Conservation (phyloP, 2,329 filamentous ascomycete species). For the Ascochyta pisi region DNA sequence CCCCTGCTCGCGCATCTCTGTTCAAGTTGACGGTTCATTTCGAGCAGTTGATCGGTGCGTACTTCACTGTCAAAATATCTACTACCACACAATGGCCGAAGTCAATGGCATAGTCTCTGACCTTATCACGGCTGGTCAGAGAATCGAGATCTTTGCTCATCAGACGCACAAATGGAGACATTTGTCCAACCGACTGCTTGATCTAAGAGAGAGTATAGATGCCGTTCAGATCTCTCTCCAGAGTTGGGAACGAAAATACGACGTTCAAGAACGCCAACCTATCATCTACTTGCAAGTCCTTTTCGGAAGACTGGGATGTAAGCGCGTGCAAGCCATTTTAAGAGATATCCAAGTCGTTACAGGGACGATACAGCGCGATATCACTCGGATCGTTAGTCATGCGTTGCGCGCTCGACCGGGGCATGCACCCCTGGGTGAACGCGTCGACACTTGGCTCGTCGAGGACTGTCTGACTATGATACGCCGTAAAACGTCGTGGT, state of each 20-base stretch:
- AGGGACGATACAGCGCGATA: slow-evolving; percentile 19
- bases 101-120: slow-evolving; percentile 26
- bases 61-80: too few species aligned
- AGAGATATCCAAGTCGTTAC: slow-evolving; percentile 16
- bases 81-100: slow-evolving; percentile 15
- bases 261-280: slow-evolving; percentile 27
- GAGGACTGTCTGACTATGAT: slow-evolving; percentile 30
- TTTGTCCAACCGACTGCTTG: slow-evolving; percentile 32
- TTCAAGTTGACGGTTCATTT: too few species aligned
- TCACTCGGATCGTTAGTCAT: slow-evolving; percentile 26
- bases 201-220: slow-evolving; percentile 29
- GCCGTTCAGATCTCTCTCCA: slow-evolving; percentile 28
- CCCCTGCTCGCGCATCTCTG: neutral
- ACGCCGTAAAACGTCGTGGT: slow-evolving; percentile 26
- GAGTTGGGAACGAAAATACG: slow-evolving; percentile 35
- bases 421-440: slow-evolving; percentile 1
- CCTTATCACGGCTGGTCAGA: slow-evolving; percentile 25
- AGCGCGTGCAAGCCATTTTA: slow-evolving; percentile 22
- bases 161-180: slow-evolving; percentile 28
- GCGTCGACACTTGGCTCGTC: slow-evolving; percentile 22
- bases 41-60: neutral
- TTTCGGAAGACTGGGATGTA: slow-evolving; percentile 30
- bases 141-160: slow-evolving; percentile 26
- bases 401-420: slow-evolving; percentile 22
- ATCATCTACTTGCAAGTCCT: slow-evolving; percentile 30